Conservation (phyloP, 805 yeast species). For the Ogataea ramenticola region DNA sequence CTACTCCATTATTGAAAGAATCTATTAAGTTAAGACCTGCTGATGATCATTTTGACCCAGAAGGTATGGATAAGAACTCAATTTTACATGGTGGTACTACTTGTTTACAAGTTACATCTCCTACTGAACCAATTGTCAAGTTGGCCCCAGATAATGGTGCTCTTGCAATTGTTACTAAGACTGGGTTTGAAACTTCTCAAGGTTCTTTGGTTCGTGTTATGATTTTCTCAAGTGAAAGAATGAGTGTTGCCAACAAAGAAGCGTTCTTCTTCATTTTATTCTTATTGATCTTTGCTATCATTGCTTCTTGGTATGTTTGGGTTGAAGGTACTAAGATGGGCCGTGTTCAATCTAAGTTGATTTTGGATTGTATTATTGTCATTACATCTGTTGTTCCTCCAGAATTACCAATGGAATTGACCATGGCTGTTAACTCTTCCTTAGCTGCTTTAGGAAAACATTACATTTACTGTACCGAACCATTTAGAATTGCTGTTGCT, state of each 20-base stretch:
- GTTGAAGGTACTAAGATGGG: conserved; percentile 95
- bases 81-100: conserved; percentile 93
- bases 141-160: conserved; percentile 90
- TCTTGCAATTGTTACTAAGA: conserved; percentile 79
- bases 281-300: conserved; percentile 82
- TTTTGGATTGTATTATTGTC: conserved; percentile 91
- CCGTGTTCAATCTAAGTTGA: conserved; percentile 86
- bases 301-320: conserved; percentile 98
- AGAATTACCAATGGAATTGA: conserved; percentile 97
- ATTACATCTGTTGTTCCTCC: conserved; percentile 98
- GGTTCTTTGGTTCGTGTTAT: conserved; percentile 95
- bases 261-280: conserved; percentile 89
- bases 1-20: conserved; percentile 93
- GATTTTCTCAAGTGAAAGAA: conserved; percentile 95
- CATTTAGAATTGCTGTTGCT: conserved; percentile 95
- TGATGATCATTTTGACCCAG: conserved; percentile 59
- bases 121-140: conserved; percentile 45
- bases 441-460: conserved; percentile 80
- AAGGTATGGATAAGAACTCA: conserved; percentile 84
- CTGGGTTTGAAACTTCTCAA: conserved; percentile 98
- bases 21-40: conserved; percentile 78
- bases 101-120: conserved; percentile 81
- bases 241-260: conserved; percentile 92
- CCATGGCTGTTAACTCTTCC: conserved; percentile 95
- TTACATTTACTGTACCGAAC: conserved; percentile 95